Percentiles rank a stretch among this genome's conserved stretches.
phyloP scores from a whole-genome alignment of 1,284 basidiomycete species.

The Taiwanofungus camphoratus region DNA sequence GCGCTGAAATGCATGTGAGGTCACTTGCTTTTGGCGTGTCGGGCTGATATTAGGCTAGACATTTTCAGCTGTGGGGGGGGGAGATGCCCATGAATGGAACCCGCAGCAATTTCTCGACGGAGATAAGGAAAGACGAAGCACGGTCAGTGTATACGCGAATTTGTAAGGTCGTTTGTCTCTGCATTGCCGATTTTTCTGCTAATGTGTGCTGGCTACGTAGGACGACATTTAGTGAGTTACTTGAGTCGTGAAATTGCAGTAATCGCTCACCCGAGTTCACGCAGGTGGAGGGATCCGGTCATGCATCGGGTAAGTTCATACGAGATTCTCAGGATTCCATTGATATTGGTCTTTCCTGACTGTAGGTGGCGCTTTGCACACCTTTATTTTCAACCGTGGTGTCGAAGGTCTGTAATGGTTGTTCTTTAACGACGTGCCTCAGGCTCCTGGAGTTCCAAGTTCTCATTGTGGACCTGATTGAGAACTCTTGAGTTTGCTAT shows the following conservation, averaged over 20 bases:
- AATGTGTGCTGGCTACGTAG: background rate
- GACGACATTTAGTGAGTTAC: conserved; percentile 4
- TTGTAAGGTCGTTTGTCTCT: conserved; percentile 19
- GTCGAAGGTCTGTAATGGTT: too few relatives aligned
- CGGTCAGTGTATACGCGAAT: conserved; percentile 38
- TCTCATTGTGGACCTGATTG: conserved; percentile 44
- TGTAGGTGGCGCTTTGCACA: conserved; percentile 39
- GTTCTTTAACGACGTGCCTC: background rate
- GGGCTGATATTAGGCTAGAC: conserved; percentile 17
- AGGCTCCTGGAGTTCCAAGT: conserved; percentile 38
- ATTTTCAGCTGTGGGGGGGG: conserved; percentile 26
- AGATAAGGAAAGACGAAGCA: conserved; percentile 12
- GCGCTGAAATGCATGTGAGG: background rate
- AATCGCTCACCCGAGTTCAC: conserved; percentile 1
- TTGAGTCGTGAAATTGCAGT: background rate
- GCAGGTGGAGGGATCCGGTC: conserved; percentile 37
- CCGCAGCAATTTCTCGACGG: conserved; percentile 22
- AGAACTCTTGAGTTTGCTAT: conserved; percentile 43
- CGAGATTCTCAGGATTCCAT: background rate
- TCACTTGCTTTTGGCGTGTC: background rate
- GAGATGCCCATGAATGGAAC: conserved; percentile 24
- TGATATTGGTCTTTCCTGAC: background rate
- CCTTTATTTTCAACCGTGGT: too few relatives aligned
- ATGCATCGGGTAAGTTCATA: conserved; percentile 31
- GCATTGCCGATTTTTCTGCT: background rate